phyloP scores from a whole-genome alignment of 257 asterid species.

The Solanum bukasovii region DNA sequence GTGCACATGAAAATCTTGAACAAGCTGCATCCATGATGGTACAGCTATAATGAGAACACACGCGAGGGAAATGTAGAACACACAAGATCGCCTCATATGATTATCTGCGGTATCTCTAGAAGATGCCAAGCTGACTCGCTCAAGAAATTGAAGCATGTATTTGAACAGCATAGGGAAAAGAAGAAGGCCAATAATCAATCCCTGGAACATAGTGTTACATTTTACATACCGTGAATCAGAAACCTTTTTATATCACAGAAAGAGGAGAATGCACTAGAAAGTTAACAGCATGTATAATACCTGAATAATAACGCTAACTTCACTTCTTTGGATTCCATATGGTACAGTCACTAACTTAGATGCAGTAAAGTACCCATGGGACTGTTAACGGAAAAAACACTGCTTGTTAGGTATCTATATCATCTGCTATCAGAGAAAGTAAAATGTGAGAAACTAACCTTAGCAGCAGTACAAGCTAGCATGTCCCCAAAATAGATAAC shows the following conservation, averaged over 20 bases:
- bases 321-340: constrained; percentile 50
- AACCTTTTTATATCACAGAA: neutral
- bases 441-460: constrained; percentile 37
- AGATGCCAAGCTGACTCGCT: constrained; percentile 14
- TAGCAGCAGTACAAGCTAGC: constrained; percentile 52
- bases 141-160: constrained; percentile 29
- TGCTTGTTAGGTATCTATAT: neutral
- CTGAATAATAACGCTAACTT: constrained; percentile 84
- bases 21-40: constrained; percentile 91
- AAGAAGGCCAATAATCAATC: constrained; percentile 66
- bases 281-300: constrained; percentile 25
- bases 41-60: constrained; percentile 37
- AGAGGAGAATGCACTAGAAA: constrained; percentile 1
- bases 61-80: constrained; percentile 47
- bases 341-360: constrained; percentile 18
- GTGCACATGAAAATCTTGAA: constrained; percentile 55
- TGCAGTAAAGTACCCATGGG: constrained; percentile 25
- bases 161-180: constrained; percentile 56
- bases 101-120: constrained; percentile 19
- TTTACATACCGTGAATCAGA: neutral
- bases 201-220: constrained; percentile 32
- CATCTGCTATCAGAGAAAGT: constrained; percentile 4
- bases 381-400: constrained; percentile 31
- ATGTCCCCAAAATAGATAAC: constrained; percentile 82
- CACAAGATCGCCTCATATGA: constrained; percentile 43